A percentile compares a stretch with the other conserved stretches of the same genome.
phyloP scores from a whole-genome alignment of 1,139 yeast species.

The Yamadazyma dendronema region DNA sequence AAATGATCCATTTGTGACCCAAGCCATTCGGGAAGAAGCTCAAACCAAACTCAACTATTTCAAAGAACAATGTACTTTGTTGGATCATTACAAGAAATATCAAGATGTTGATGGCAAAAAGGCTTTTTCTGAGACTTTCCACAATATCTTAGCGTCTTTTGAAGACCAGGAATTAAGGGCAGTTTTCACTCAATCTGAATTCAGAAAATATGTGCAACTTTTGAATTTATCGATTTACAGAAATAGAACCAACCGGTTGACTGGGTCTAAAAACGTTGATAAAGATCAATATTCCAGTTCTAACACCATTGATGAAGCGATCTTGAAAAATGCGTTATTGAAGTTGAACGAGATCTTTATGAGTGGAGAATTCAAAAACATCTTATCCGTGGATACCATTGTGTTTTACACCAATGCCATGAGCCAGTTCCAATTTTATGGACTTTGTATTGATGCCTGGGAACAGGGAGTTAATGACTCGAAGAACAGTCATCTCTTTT shows the following conservation, averaged over 20 bases:
- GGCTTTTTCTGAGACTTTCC: conserved; percentile 23
- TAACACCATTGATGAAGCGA: conserved; percentile 27
- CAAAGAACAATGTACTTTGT: conserved; percentile 23
- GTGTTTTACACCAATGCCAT: conserved; percentile 29
- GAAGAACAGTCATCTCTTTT: conserved; percentile 28
- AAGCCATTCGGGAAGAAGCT: conserved; percentile 21
- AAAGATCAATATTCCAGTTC: conserved; percentile 34
- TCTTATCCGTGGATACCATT: conserved; percentile 21
- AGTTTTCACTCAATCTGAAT: conserved; percentile 24
- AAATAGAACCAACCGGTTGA: conserved; percentile 33
- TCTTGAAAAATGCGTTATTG: conserved; percentile 34
- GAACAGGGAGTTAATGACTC: conserved; percentile 41
- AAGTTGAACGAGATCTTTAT: conserved; percentile 31
- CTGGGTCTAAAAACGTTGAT: conserved; percentile 37
- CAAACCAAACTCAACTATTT: conserved; percentile 25
- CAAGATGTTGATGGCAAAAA: conserved; percentile 18
- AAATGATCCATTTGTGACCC: conserved; percentile 24
- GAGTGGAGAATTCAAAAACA: conserved; percentile 30
- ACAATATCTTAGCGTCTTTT: conserved; percentile 23
- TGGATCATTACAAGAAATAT: conserved; percentile 21
- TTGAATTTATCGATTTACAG: conserved; percentile 28
- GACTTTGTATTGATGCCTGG: conserved; percentile 42
- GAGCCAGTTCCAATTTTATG: conserved; percentile 34
- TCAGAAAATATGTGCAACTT: conserved; percentile 25
- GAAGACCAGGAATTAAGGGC: conserved; percentile 28